A percentile compares a stretch with the other conserved stretches of the same genome.
Conservation (phyloP, 2,329 filamentous ascomycete genomes). For the Raffaelea deltoideospora region DNA sequence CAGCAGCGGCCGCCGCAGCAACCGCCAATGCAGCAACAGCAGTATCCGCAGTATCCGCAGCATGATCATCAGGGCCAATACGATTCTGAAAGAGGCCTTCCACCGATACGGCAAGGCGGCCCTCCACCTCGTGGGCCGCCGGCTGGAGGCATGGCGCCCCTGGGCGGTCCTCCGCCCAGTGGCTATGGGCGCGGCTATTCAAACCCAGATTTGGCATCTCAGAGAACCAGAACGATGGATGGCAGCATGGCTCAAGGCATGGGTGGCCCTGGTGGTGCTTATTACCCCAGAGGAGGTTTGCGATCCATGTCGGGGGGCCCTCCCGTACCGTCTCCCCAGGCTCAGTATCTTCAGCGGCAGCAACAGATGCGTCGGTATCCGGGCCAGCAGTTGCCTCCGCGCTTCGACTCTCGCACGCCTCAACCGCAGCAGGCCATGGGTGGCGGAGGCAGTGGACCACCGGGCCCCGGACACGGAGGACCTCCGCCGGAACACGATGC, state of each 20-base stretch:
- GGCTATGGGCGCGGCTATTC: constrained; percentile 20
- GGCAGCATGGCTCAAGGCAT: constrained; percentile 22
- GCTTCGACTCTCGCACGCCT: constrained; percentile 43
- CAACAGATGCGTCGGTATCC: constrained; percentile 31
- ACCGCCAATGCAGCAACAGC: constrained; percentile 2
- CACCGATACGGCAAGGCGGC: constrained; percentile 45
- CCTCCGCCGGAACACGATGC: constrained; percentile 20
- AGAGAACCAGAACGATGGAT: constrained; percentile 27
- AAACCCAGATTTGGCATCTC: constrained; percentile 10
- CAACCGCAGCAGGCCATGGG: constrained; percentile 19
- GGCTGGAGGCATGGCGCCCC: constrained; percentile 4
- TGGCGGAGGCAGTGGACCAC: neutral
- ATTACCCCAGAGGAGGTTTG: constrained; percentile 28
- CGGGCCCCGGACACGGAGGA: neutral
- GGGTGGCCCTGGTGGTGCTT: constrained; percentile 18
- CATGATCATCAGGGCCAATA: constrained; percentile 4
- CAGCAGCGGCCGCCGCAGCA: constrained; percentile 5
- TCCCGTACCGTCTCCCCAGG: constrained; percentile 25
- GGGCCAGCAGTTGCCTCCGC: constrained; percentile 15
- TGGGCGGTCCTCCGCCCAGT: constrained; percentile 1
- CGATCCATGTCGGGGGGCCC: constrained; percentile 35
- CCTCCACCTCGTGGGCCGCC: constrained; percentile 42
- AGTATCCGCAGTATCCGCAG: constrained; percentile 11
- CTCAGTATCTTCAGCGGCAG: constrained; percentile 32
- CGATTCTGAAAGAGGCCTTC: constrained; percentile 50